Percentiles rank a stretch among this genome's conserved stretches.
These are phyloP conservation scores for Pseudogymnoascus sp. DNA, from an alignment of 2,329 filamentous ascomycete species.

Conservation along the genomic window DNA sequence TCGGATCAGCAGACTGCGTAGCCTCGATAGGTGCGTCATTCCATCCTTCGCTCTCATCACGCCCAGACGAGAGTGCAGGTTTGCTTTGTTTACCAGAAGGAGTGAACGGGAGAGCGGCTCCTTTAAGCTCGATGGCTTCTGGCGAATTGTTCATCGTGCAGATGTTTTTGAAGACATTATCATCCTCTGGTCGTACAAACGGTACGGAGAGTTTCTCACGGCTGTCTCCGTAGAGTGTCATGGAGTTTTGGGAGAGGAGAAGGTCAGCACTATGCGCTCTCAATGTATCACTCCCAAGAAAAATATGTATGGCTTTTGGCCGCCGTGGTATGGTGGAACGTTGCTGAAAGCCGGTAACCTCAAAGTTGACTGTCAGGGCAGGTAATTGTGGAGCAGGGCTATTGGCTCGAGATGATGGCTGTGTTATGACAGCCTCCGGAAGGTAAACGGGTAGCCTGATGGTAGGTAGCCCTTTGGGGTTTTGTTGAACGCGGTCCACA, in stretches of 20 bases:
- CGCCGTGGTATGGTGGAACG: slow-evolving; percentile 38
- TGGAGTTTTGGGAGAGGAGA: slow-evolving; percentile 81
- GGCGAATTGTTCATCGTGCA: slow-evolving; percentile 50
- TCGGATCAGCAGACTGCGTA: not conserved
- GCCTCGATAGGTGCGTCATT: not conserved
- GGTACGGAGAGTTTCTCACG: slow-evolving; percentile 82
- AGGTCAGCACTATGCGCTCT: slow-evolving; percentile 83
- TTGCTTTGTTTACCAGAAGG: slow-evolving; percentile 17
- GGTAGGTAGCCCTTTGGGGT: slow-evolving; percentile 55
- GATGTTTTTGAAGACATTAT: slow-evolving; percentile 69
- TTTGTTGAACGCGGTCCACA: slow-evolving; percentile 54
- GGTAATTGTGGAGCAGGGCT: slow-evolving; percentile 75
- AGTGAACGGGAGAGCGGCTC: slow-evolving; percentile 25
- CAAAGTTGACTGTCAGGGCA: slow-evolving; percentile 70
- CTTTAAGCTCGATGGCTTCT: slow-evolving; percentile 50
- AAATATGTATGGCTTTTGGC: slow-evolving; percentile 67
- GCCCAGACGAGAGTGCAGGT: not conserved
- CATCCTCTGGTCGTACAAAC: slow-evolving; percentile 85
- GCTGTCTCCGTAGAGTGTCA: slow-evolving; percentile 81
- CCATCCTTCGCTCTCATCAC: not conserved
- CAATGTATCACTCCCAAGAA: slow-evolving; percentile 82
- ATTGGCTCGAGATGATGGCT: slow-evolving; percentile 61
- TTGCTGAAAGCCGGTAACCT: slow-evolving; percentile 54
- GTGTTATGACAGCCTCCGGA: slow-evolving; percentile 77
- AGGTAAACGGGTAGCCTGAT: slow-evolving; percentile 80